phyloP scores from a whole-genome alignment of 208 protist species.

The Wallacemonas sp. region DNA sequence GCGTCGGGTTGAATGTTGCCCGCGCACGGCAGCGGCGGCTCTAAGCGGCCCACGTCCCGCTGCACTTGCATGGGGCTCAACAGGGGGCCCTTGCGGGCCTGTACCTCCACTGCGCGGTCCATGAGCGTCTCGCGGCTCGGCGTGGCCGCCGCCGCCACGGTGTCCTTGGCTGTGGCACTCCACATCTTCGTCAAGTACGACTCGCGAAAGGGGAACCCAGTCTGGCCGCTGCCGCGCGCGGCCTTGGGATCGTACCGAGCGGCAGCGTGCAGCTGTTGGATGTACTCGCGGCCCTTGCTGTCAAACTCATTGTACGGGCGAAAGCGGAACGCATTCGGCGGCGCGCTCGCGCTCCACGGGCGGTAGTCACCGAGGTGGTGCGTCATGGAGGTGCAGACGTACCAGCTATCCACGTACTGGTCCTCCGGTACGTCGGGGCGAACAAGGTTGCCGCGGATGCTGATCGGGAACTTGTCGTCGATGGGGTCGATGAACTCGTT shows the following conservation, averaged over 20 bases:
- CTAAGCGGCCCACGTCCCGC: conserved; percentile 76
- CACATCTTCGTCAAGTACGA: conserved; percentile 85
- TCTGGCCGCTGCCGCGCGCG: conserved; percentile 61
- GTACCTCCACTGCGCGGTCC: conserved; percentile 60
- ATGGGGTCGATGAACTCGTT: conserved; percentile 92
- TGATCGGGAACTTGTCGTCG: conserved; percentile 87
- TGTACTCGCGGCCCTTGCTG: conserved; percentile 81
- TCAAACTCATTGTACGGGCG: conserved; percentile 88
- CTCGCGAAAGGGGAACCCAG: conserved; percentile 84
- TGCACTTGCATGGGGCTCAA: conserved; percentile 75
- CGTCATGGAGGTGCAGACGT: conserved; percentile 89
- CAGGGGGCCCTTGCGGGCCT: conserved; percentile 46
- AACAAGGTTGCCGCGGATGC: conserved; percentile 77
- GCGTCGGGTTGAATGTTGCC: conserved; percentile 63
- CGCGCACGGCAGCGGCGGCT: conserved; percentile 64
- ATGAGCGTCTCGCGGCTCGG: conserved; percentile 72
- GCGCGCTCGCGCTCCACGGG: conserved; percentile 84
- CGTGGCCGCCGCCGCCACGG: conserved; percentile 20
- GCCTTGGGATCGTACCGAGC: conserved; percentile 42
- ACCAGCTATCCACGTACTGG: conserved; percentile 92
- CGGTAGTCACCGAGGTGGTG: conserved; percentile 85
- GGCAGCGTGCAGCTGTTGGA: conserved; percentile 73
- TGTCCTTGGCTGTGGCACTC: conserved; percentile 18
- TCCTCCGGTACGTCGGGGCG: conserved; percentile 85
- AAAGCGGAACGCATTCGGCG: conserved; percentile 82